Conservation (phyloP, 2,329 filamentous ascomycete genomes). For the Pestalotiopsis sp. region DNA sequence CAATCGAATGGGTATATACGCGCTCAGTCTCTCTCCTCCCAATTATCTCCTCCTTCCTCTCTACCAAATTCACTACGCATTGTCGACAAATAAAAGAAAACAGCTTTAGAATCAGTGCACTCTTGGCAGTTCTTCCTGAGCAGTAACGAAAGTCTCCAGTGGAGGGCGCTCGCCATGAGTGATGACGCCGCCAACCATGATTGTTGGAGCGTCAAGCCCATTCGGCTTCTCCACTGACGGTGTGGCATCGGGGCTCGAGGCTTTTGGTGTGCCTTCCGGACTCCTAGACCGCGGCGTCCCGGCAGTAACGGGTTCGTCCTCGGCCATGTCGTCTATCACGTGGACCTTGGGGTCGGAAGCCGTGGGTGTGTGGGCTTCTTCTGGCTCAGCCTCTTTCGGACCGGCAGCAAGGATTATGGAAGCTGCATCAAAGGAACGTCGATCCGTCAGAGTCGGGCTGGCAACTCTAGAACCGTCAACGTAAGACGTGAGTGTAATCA, state of each 20-base stretch:
- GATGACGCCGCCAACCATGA: conserved; percentile 11
- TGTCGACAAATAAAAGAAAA: not conserved
- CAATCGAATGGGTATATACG: conserved; percentile 5
- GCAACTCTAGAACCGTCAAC: conserved; percentile 30
- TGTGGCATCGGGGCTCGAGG: conserved; percentile 15
- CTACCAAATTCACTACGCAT: not conserved
- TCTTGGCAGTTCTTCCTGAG: conserved; percentile 43
- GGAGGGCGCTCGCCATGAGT: conserved; percentile 20
- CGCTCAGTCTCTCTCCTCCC: not conserved
- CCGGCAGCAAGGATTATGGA: conserved; percentile 13
- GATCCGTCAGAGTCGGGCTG: conserved; percentile 30
- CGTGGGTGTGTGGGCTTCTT: conserved; percentile 9
- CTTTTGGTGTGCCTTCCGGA: conserved; percentile 12
- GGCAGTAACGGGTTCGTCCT: conserved; percentile 15
- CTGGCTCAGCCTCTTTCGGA: conserved; percentile 16
- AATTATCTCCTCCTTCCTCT: not conserved
- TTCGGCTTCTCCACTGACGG: conserved; percentile 11
- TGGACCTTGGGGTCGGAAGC: conserved; percentile 14
- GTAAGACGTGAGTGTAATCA: conserved; percentile 61
- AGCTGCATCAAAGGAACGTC: conserved; percentile 19
- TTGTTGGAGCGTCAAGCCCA: conserved; percentile 11
- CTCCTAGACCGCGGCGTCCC: conserved; percentile 14
- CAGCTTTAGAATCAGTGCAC: conserved; percentile 19
- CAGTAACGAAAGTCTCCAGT: conserved; percentile 58
- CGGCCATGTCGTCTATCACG: conserved; percentile 16